A percentile compares a stretch with the other conserved stretches of the same genome.
Conservation (phyloP, 257 asterid species). For the Przewalskia tangutica region DNA sequence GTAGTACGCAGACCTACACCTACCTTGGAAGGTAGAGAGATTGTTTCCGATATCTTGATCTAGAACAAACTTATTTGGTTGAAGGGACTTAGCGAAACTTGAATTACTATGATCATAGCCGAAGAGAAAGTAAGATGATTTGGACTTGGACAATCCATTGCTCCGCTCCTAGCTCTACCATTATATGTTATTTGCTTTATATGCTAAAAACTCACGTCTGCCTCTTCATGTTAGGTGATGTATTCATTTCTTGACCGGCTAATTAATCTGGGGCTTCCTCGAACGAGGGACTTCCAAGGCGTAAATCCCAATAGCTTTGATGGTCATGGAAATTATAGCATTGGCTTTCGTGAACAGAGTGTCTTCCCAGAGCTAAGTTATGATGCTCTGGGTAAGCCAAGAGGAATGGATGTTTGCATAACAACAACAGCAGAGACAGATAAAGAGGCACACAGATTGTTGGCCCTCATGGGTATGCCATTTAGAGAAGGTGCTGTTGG, state of each 20-base stretch:
- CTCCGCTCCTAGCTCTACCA: background rate
- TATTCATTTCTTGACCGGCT: slow-evolving; percentile 82
- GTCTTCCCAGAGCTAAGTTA: slow-evolving; percentile 83
- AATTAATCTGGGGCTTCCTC: slow-evolving; percentile 84
- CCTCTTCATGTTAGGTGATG: slow-evolving; percentile 53
- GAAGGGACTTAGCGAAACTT: background rate
- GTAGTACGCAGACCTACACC: too few species aligned
- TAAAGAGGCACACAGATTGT: slow-evolving; percentile 60
- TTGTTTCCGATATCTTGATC: background rate
- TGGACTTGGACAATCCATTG: background rate
- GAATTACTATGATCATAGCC: background rate
- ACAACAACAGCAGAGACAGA: slow-evolving; percentile 75
- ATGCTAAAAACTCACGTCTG: background rate
- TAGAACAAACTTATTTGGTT: background rate
- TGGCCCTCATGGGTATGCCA: slow-evolving; percentile 95
- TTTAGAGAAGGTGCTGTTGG: slow-evolving; percentile 60
- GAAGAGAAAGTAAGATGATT: background rate
- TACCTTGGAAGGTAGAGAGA: too few species aligned
- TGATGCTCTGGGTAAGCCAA: slow-evolving; percentile 66
- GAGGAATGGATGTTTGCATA: slow-evolving; percentile 97
- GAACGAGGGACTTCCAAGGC: slow-evolving; percentile 93
- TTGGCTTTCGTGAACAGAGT: slow-evolving; percentile 81
- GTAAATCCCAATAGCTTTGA: slow-evolving; percentile 83
- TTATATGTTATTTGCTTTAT: background rate
- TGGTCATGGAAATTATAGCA: slow-evolving; percentile 86